A percentile compares a stretch with the other conserved stretches of the same genome.
Conservation (phyloP, 257 asterid species). For the Przewalskia tangutica region DNA sequence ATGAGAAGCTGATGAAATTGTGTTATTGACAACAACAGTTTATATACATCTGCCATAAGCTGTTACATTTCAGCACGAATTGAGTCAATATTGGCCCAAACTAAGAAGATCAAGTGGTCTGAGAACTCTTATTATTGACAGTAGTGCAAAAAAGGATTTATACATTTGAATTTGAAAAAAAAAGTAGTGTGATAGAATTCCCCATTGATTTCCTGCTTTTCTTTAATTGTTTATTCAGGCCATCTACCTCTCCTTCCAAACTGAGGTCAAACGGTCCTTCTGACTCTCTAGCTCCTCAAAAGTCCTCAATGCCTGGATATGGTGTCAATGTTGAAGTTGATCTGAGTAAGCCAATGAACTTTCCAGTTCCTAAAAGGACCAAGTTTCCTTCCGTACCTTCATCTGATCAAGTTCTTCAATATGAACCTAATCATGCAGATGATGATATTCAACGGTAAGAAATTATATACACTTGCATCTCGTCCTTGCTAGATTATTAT, state of each 20-base stretch:
- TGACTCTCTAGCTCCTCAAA: conserved; percentile 39
- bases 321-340: conserved; percentile 29
- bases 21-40: neutral
- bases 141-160: neutral
- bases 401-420: conserved; percentile 32
- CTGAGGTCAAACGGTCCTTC: conserved; percentile 23
- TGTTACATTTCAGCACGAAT: neutral
- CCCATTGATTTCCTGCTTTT: conserved; percentile 1
- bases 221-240: conserved; percentile 10
- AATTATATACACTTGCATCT: neutral
- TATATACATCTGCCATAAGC: neutral
- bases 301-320: conserved; percentile 24
- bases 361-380: conserved; percentile 57
- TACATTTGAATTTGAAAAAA: neutral
- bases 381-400: conserved; percentile 51
- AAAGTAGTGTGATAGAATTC: neutral
- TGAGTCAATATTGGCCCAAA: neutral
- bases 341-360: conserved; percentile 22
- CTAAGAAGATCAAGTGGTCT: neutral
- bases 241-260: conserved; percentile 32
- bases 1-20: neutral
- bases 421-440: conserved; percentile 28
- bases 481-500: neutral
- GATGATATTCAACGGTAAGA: conserved; percentile 59
- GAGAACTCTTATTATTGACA: neutral